Evolutionary conservation across 495 filamentous ascomycete species (phyloP).

Genomic region (Cairneyella variabilis): DNA sequence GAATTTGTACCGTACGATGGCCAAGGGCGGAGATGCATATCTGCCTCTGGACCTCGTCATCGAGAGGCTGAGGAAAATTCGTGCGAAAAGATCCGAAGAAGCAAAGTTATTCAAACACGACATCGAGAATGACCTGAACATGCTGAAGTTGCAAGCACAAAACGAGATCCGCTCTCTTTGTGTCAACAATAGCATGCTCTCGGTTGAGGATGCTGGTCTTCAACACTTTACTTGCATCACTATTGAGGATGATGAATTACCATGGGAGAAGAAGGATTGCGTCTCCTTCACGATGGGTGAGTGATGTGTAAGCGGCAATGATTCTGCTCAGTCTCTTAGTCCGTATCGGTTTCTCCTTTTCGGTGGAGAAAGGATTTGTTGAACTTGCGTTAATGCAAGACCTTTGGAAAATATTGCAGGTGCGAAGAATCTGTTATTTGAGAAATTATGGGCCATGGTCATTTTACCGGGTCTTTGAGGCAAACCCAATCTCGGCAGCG

Average conservation of each 20-base stretch:
- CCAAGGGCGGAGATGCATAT: slow-evolving; percentile 7
- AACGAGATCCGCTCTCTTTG: slow-evolving; percentile 1
- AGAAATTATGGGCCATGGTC: no score
- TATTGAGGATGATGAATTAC: slow-evolving; percentile 9
- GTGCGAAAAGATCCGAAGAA: neutral
- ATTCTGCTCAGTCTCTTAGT: no score
- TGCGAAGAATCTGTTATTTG: no score
- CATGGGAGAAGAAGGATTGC: slow-evolving; percentile 2
- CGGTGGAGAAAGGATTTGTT: no score
- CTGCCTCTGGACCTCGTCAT: neutral
- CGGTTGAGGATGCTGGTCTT: slow-evolving; percentile 6
- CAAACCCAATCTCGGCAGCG: no score
- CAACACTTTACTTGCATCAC: slow-evolving; percentile 15
- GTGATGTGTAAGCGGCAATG: no score
- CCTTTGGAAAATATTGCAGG: no score
- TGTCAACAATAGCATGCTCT: slow-evolving; percentile 14
- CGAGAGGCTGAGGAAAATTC: neutral
- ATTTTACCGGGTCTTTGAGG: no score
- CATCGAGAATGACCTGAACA: slow-evolving; percentile 6
- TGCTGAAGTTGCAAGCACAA: slow-evolving; percentile 14
- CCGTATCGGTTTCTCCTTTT: no score
- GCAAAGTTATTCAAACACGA: neutral
- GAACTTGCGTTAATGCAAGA: no score
- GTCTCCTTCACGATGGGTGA: neutral
- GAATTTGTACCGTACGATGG: slow-evolving; percentile 8